Conservation (phyloP, 768 basidiomycete genomes). For the Dentipellis fragilis region DNA sequence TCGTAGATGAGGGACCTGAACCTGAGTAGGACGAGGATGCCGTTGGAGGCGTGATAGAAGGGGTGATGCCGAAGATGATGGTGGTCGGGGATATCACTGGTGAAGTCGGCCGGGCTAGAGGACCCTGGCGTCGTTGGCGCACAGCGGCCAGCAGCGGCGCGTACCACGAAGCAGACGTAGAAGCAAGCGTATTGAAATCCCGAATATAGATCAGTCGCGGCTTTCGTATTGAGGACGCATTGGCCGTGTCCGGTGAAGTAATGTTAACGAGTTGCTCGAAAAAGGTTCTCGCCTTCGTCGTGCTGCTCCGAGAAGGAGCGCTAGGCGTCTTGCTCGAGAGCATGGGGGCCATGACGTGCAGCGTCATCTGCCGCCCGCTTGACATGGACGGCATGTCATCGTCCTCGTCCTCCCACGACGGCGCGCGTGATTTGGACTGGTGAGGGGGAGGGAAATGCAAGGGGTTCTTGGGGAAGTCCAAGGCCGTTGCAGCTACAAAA, state of each 20-base stretch:
- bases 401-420: conserved; percentile 35
- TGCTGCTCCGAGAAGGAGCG: conserved; percentile 1
- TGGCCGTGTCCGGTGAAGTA: conserved; percentile 19
- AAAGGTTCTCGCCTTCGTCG: conserved; percentile 48
- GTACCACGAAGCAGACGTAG: conserved; percentile 71
- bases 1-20: conserved; percentile 22
- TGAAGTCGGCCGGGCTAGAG: conserved; percentile 48
- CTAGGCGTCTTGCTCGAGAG: conserved; percentile 15
- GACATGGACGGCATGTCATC: conserved; percentile 32
- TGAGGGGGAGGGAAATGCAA: conserved; percentile 43
- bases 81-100: conserved; percentile 61
- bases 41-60: conserved; percentile 50
- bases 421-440: conserved; percentile 14
- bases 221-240: conserved; percentile 17
- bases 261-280: conserved; percentile 73
- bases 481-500: conserved; percentile 49
- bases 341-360: conserved; percentile 32
- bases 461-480: conserved; percentile 66
- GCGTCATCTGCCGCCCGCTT: conserved; percentile 34
- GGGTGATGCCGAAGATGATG: conserved; percentile 83
- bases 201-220: conserved; percentile 80
- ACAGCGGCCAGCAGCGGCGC: conserved; percentile 71
- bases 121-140: conserved; percentile 61
- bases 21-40: conserved; percentile 18
- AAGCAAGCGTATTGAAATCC: conserved; percentile 67